Percentiles rank a stretch among this genome's conserved stretches.
Conservation (phyloP, 2,329 filamentous ascomycete species). For the Nemania sp. region DNA sequence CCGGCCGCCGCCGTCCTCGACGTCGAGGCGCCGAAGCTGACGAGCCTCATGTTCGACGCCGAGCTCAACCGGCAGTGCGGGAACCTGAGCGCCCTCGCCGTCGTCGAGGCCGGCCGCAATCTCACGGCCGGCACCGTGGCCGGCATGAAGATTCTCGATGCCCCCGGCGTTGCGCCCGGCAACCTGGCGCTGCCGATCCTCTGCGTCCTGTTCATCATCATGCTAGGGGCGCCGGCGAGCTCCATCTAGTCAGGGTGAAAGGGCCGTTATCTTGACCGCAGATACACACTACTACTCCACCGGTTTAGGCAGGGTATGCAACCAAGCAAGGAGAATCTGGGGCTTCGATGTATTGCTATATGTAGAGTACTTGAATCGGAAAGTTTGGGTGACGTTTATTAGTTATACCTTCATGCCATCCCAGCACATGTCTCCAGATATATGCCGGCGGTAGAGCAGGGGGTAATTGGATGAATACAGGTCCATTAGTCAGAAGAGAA, state of each 20-base stretch:
- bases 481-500: background rate
- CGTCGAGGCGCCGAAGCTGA: constrained; percentile 44
- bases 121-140: constrained; percentile 49
- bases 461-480: no score
- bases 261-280: background rate
- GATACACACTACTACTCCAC: no score
- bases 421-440: background rate
- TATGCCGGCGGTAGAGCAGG: background rate
- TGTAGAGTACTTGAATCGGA: background rate
- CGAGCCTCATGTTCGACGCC: constrained; percentile 45
- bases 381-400: background rate
- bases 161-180: constrained; percentile 36
- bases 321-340: background rate
- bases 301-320: background rate
- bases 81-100: constrained; percentile 50
- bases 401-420: background rate
- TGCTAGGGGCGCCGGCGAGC: constrained; percentile 35
- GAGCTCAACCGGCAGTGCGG: constrained; percentile 50
- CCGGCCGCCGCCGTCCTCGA: constrained; percentile 48
- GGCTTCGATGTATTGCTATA: background rate
- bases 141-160: constrained; percentile 42
- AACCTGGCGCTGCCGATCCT: constrained; percentile 32
- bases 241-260: constrained; percentile 22
- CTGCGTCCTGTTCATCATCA: constrained; percentile 31
- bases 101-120: constrained; percentile 49